Evolutionary conservation across 1,284 basidiomycete genomes (phyloP).

Genomic region (Microbotryomycetes sp.): DNA sequence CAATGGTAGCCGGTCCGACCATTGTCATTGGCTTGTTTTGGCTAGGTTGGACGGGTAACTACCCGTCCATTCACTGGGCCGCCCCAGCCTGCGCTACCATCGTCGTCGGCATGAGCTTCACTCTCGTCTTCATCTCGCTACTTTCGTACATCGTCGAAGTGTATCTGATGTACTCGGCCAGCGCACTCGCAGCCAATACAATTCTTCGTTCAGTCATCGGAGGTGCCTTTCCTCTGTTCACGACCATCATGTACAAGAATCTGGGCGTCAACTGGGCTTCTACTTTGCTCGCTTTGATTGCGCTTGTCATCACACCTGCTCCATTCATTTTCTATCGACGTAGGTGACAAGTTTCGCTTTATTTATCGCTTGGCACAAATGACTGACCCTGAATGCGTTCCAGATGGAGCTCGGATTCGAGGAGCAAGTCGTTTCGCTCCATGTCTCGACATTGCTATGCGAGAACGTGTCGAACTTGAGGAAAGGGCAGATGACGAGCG

Average conservation of each 20-base stretch:
- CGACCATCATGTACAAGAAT: slow-evolving; percentile 51
- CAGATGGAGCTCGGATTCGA: slow-evolving; percentile 18
- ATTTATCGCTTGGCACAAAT: slow-evolving; percentile 52
- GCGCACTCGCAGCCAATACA: slow-evolving; percentile 64
- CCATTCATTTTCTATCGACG: slow-evolving; percentile 57
- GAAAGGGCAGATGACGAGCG: slow-evolving; percentile 9
- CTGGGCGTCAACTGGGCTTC: slow-evolving; percentile 54
- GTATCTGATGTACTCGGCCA: slow-evolving; percentile 55
- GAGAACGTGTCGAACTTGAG: slow-evolving; percentile 33
- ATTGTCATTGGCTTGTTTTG: slow-evolving; percentile 58
- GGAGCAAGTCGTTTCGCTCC: slow-evolving; percentile 31
- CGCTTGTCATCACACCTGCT: slow-evolving; percentile 49
- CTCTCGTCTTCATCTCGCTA: slow-evolving; percentile 57
- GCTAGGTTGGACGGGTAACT: slow-evolving; percentile 63
- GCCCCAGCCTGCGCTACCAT: slow-evolving; percentile 49
- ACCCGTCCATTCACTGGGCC: slow-evolving; percentile 53
- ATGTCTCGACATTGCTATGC: slow-evolving; percentile 34
- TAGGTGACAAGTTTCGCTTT: too few species aligned
- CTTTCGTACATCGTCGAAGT: slow-evolving; percentile 43
- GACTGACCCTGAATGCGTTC: slow-evolving; percentile 54
- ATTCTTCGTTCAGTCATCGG: slow-evolving; percentile 58
- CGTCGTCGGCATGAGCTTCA: slow-evolving; percentile 51
- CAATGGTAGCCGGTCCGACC: slow-evolving; percentile 52
- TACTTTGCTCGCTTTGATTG: slow-evolving; percentile 51
- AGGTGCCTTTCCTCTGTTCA: slow-evolving; percentile 64